Evolutionary conservation across 1,284 basidiomycete species (phyloP).

Genomic region (Caloboletus inedulis): DNA sequence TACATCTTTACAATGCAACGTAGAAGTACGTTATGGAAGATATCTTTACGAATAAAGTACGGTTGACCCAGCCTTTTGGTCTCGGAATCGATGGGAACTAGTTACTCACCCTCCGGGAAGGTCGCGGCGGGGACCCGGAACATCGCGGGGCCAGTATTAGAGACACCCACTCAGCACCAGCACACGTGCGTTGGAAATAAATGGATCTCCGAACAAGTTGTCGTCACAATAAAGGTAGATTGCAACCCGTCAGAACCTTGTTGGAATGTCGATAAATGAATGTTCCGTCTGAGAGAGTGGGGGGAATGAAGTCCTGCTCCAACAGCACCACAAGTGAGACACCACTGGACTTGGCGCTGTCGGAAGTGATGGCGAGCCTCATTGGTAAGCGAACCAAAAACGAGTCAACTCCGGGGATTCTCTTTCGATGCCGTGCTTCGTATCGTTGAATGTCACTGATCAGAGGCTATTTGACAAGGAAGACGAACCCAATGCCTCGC

Average conservation of each 20-base stretch:
- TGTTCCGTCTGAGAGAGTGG: conserved; percentile 7
- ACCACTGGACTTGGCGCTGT: neutral
- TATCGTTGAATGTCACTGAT: neutral
- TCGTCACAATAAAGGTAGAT: neutral
- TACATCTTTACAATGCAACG: neutral
- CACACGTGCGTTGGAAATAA: neutral
- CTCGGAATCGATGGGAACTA: neutral
- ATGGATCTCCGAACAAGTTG: neutral
- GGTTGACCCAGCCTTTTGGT: neutral
- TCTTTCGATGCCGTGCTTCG: neutral
- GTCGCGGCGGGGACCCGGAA: neutral
- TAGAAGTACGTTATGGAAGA: neutral
- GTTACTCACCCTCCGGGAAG: neutral
- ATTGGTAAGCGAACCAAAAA: neutral
- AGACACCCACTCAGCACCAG: neutral
- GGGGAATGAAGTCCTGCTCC: neutral
- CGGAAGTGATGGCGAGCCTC: neutral
- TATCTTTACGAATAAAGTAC: neutral
- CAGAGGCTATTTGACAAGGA: neutral
- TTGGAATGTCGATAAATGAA: conserved; percentile 6
- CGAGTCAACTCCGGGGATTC: neutral
- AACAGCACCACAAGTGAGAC: neutral
- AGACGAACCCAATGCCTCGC: neutral
- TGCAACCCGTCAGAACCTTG: neutral
- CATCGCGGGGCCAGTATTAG: neutral